Base-by-base conservation (phyloP, 108 stramenopile species). In the Schizochytrium sp. region DNA sequence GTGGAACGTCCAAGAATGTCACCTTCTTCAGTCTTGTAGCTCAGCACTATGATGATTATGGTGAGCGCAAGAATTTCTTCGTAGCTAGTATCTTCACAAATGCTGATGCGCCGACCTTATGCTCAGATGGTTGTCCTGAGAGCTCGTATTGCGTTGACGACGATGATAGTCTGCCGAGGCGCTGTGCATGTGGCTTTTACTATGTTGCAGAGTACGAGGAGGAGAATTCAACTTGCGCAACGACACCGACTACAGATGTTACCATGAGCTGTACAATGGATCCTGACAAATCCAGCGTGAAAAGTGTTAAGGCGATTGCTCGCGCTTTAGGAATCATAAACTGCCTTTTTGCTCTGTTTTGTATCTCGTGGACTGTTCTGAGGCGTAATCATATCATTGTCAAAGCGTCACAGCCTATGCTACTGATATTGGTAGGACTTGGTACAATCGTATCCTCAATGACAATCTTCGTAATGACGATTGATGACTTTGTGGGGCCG, bases 391-490 rank as follows among this genome's bases (percentile, higher is more conserved):
- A 46, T 2, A 10, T 40, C 53, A 55, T 83, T 3, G 76, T 83
- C 10, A 47, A 53, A 42, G 76, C 40, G 2, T 83, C 76, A 53
- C 76, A 83, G 3, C 50, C 47, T 5, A 83, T 55, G 53, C 53
- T 83, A 10, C 53, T 83, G 45, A 38, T 10, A 10, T n/a, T 83
- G 7, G 53, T 83, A 38, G 53, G 76, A n/a, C 38, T 40, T 40
- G 76, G 76, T 83, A 55, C 76, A 17, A 10, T 83, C 15, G 53
- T 83, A 10, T 83, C 76, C 28, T 55, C 76, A 50, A 42, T 12
- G 45, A 83, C 76, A 1, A 83, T 83, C 1, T 55, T 83, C 47
- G 38, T 83, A 38, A 49, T 83, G 50, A 83, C 76, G n/a, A 55
- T 83, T 13, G 76, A 83, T 55, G 76, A 83, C 28, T 47, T 12